A percentile compares a stretch with the other conserved stretches of the same genome.
These are phyloP conservation scores for Fusarium armeniacum DNA, from an alignment of 2,329 filamentous ascomycete genomes.

Conservation along the genomic window DNA sequence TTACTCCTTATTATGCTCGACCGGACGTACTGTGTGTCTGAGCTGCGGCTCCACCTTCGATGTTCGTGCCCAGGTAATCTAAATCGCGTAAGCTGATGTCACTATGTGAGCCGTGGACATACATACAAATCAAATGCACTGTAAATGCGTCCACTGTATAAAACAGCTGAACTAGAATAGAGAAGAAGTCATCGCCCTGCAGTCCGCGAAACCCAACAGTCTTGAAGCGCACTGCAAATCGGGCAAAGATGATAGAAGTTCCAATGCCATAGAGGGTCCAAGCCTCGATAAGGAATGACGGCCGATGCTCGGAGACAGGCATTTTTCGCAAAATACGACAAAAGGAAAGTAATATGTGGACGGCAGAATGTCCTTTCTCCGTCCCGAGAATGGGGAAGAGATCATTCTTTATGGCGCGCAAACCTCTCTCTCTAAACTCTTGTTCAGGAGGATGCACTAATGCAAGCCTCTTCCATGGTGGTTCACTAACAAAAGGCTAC, in stretches of 20 bases:
- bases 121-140: constrained; percentile 53
- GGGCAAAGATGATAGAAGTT: constrained; percentile 50
- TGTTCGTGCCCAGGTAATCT: constrained; percentile 45
- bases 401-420: constrained; percentile 1
- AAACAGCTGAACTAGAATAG: constrained; percentile 53
- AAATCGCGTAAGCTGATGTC: not conserved
- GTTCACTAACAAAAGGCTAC: not conserved
- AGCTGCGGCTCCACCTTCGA: constrained; percentile 33
- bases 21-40: constrained; percentile 13
- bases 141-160: constrained; percentile 55
- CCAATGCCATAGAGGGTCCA: constrained; percentile 54
- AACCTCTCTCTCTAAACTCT: too few relatives aligned
- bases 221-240: constrained; percentile 55
- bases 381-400: not conserved
- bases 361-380: fast-evolving
- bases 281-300: constrained; percentile 49
- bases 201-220: constrained; percentile 56
- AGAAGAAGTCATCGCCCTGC: constrained; percentile 57
- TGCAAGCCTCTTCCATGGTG: not conserved
- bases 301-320: not conserved
- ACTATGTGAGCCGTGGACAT: fast-evolving
- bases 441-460: not conserved
- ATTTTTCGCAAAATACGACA: not conserved
- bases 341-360: not conserved
- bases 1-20: fast-evolving